Percentiles rank a stretch among this genome's conserved stretches.
phyloP scores from a whole-genome alignment of 2,329 filamentous ascomycete genomes.

The Lachnellula hyalina region DNA sequence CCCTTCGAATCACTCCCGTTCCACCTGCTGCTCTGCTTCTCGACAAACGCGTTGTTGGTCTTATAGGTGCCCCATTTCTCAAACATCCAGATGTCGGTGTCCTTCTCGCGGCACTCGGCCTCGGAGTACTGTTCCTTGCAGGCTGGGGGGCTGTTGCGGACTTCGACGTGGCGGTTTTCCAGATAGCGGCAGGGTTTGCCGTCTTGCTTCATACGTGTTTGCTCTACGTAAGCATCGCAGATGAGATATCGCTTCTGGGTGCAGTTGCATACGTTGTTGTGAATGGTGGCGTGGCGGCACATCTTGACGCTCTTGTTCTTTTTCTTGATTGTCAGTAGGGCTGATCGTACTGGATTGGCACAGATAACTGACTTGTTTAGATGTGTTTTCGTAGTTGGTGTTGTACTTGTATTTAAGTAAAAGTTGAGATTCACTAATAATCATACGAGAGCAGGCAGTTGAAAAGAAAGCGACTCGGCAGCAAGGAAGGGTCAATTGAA shows the following conservation, averaged over 20 bases:
- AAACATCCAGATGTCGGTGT: not conserved
- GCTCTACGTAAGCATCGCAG: constrained; percentile 6
- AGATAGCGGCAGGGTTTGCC: constrained; percentile 1
- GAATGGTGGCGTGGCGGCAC: not conserved
- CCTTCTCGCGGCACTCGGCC: not conserved
- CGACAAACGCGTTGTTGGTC: not conserved
- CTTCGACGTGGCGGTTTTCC: not conserved
- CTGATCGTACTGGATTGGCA: no score
- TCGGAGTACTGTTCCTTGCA: not conserved
- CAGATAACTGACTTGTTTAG: not conserved
- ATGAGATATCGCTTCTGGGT: not conserved
- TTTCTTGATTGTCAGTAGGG: not conserved
- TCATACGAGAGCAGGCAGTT: no score
- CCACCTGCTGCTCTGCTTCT: not conserved
- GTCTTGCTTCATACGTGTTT: constrained; percentile 10
- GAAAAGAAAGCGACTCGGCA: no score
- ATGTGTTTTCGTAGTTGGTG: not conserved
- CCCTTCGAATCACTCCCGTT: not conserved
- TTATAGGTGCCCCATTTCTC: not conserved
- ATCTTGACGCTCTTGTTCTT: not conserved
- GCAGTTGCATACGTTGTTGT: not conserved
- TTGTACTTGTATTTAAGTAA: not conserved
- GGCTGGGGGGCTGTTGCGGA: not conserved
- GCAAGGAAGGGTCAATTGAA: no score
- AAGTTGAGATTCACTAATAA: no score